phyloP scores from a whole-genome alignment of 208 protist species.

The Blastocrithidia nonstop region DNA sequence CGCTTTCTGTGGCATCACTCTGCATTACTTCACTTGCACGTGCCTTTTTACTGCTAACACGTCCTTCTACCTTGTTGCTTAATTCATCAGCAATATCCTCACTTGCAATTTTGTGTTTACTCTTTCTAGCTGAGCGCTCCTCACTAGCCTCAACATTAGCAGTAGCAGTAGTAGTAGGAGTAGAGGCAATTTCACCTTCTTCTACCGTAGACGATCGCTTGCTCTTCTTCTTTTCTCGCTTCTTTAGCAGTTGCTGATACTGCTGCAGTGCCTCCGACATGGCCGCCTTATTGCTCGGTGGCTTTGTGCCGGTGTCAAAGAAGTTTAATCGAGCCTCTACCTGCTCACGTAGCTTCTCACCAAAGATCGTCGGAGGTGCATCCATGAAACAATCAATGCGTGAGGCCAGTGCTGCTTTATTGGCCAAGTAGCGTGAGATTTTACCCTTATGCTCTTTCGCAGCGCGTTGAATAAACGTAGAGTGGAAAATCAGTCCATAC shows the following conservation, averaged over 20 bases:
- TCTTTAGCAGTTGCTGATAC: constrained; percentile 68
- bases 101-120: too few species aligned
- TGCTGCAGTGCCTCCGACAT: constrained; percentile 92
- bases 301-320: constrained; percentile 94
- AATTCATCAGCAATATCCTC: too few species aligned
- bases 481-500: constrained; percentile 99
- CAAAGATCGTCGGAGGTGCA: constrained; percentile 83
- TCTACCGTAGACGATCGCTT: background rate
- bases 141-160: too few species aligned
- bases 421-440: constrained; percentile 96
- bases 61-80: too few species aligned
- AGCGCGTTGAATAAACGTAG: constrained; percentile 94
- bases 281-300: constrained; percentile 88
- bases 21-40: too few species aligned
- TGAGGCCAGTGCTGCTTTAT: constrained; percentile 96
- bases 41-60: too few species aligned
- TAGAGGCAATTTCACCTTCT: too few species aligned
- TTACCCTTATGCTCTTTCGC: constrained; percentile 96
- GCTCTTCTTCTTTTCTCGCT: constrained; percentile 15
- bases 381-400: constrained; percentile 96
- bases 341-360: constrained; percentile 92
- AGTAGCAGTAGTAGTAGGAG: too few species aligned
- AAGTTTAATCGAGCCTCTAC: constrained; percentile 97
- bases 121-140: too few species aligned
- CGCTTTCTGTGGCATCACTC: too few species aligned